phyloP scores from a whole-genome alignment of 345 rosid species.

The Erodium maritimum region DNA sequence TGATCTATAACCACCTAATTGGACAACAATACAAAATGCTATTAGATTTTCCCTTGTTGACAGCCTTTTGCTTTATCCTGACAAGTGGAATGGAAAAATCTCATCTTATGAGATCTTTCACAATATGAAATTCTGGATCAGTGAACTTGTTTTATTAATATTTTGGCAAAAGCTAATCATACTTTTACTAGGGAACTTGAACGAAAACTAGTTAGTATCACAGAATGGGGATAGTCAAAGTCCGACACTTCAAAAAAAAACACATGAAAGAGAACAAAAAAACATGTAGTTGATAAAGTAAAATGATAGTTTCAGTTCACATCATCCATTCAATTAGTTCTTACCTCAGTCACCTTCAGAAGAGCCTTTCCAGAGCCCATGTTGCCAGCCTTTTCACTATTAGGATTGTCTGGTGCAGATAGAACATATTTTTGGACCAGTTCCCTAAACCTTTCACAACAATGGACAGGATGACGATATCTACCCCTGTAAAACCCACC shows the following conservation, averaged over 20 bases:
- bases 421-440: slow-evolving; percentile 65
- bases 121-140: no score
- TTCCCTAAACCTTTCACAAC: slow-evolving; percentile 92
- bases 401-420: slow-evolving; percentile 50
- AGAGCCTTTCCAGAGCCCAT: slow-evolving; percentile 79
- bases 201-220: neutral
- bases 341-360: slow-evolving; percentile 95
- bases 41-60: no score
- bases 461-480: slow-evolving; percentile 85
- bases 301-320: slow-evolving; percentile 6
- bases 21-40: no score
- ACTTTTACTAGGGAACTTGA: neutral
- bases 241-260: neutral
- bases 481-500: slow-evolving; percentile 92
- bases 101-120: no score
- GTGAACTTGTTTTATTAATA: no score
- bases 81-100: no score
- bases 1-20: no score
- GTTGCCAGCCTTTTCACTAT: slow-evolving; percentile 50
- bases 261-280: neutral
- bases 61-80: no score
- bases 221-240: neutral
- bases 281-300: neutral
- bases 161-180: no score
- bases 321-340: neutral